Conservation (phyloP, 1,284 basidiomycete species). For the Prillingera fragicola region DNA sequence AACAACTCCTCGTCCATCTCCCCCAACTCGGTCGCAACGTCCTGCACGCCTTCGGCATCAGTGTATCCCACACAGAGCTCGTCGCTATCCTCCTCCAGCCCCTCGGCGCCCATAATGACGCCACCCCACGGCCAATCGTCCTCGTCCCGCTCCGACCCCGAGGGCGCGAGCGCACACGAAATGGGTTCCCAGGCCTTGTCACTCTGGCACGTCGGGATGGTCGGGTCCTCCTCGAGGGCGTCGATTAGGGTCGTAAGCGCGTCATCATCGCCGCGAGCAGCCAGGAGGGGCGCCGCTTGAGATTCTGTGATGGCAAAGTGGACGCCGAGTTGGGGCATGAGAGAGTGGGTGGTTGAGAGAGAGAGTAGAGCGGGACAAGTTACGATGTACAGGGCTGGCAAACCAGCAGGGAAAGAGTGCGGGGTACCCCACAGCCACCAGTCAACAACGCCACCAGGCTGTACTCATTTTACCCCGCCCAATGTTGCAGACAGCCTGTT, state of each 20-base stretch:
- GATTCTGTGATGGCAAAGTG: neutral
- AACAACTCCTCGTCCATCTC: neutral
- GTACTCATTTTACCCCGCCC: no score
- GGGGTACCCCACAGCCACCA: no score
- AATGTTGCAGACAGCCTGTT: no score
- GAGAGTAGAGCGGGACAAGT: no score
- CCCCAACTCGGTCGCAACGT: neutral
- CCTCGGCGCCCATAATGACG: neutral
- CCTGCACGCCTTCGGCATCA: neutral
- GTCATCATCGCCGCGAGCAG: neutral
- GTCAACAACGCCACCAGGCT: no score
- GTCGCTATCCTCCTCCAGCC: neutral
- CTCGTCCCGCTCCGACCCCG: neutral
- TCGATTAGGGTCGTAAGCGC: neutral
- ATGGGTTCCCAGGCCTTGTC: neutral
- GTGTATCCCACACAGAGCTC: neutral
- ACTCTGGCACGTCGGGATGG: neutral
- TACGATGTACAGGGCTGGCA: no score
- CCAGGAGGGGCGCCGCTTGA: neutral
- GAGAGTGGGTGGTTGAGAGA: no score
- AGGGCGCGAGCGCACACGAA: neutral
- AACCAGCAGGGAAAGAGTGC: no score
- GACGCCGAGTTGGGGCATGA: neutral
- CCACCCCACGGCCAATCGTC: neutral
- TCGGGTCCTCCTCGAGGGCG: neutral